Conservation (phyloP, 106 monocot genomes). For the Vanilla planifolia region DNA sequence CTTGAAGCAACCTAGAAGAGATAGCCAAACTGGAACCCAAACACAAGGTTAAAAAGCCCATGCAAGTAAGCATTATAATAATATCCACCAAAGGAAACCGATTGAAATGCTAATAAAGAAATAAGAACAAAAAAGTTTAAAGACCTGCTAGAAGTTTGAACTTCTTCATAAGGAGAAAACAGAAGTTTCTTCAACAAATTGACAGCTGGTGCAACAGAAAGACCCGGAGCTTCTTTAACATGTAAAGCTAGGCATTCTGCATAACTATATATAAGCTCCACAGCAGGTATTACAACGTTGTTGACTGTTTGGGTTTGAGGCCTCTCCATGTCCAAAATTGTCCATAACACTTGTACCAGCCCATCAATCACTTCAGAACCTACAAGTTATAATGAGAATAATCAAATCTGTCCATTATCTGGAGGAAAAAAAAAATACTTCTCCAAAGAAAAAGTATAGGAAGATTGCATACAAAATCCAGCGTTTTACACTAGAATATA, state of each 20-base stretch:
- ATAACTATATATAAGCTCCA: conserved; percentile 97
- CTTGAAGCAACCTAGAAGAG: conserved; percentile 97
- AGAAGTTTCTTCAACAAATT: conserved; percentile 72
- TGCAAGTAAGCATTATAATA: not conserved
- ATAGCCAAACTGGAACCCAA: conserved; percentile 76
- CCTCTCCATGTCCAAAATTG: conserved; percentile 75
- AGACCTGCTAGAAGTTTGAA: conserved; percentile 92
- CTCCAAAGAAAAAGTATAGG: not conserved
- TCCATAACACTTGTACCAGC: conserved; percentile 91
- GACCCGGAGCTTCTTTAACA: conserved; percentile 42
- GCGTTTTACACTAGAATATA: no score
- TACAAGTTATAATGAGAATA: conserved; percentile 14
- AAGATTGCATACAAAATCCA: no score
- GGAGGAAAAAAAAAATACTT: not conserved
- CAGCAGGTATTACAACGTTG: conserved; percentile 80
- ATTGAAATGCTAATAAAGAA: not conserved
- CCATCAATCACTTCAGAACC: conserved; percentile 90
- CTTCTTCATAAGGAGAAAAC: conserved; percentile 89
- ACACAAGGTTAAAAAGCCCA: not conserved
- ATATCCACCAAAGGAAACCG: conserved; percentile 1
- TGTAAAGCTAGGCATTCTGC: conserved; percentile 87
- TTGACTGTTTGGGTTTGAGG: conserved; percentile 95
- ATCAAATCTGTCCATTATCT: not conserved
- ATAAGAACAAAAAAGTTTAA: not conserved
- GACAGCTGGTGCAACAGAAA: conserved; percentile 75